Percentiles rank a stretch among this genome's conserved stretches.
These are phyloP conservation scores for Pilasporangium apinafurcum DNA, from an alignment of 352 stramenopile genomes.

Conservation along the genomic window DNA sequence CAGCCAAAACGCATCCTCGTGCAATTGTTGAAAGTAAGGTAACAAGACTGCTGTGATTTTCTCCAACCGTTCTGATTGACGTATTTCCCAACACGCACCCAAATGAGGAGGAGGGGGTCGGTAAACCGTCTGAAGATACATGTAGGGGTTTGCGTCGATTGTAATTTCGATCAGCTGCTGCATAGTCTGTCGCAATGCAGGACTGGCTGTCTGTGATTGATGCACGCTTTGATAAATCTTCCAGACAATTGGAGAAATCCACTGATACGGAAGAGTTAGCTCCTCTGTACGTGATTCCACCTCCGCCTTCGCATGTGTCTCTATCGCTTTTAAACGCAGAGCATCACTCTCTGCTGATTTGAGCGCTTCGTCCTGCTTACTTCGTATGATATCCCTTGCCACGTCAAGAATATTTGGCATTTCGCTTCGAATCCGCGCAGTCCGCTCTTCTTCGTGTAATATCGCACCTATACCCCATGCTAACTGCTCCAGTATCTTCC, in stretches of 20 bases:
- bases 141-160: constrained; percentile 24
- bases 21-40: constrained; percentile 15
- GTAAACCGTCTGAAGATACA: constrained; percentile 37
- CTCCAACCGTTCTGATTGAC: constrained; percentile 11
- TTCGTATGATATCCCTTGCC: too few species aligned
- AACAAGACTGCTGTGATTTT: constrained; percentile 14
- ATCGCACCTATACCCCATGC: too few species aligned
- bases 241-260: constrained; percentile 26
- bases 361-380: background rate
- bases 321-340: too few species aligned
- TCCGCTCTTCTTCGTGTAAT: too few species aligned
- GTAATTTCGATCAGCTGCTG: constrained; percentile 22
- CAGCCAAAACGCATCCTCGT: constrained; percentile 14
- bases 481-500: background rate
- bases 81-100: constrained; percentile 8
- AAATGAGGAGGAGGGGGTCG: constrained; percentile 14
- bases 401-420: too few species aligned
- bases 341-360: background rate
- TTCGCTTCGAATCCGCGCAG: too few species aligned
- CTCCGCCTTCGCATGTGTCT: background rate
- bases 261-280: constrained; percentile 20
- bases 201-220: constrained; percentile 1
- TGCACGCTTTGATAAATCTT: constrained; percentile 19
- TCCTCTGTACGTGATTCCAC: background rate
- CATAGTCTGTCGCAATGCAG: constrained; percentile 15